phyloP scores from a whole-genome alignment of 495 filamentous ascomycete genomes.

The Penicillium bialowiezense region DNA sequence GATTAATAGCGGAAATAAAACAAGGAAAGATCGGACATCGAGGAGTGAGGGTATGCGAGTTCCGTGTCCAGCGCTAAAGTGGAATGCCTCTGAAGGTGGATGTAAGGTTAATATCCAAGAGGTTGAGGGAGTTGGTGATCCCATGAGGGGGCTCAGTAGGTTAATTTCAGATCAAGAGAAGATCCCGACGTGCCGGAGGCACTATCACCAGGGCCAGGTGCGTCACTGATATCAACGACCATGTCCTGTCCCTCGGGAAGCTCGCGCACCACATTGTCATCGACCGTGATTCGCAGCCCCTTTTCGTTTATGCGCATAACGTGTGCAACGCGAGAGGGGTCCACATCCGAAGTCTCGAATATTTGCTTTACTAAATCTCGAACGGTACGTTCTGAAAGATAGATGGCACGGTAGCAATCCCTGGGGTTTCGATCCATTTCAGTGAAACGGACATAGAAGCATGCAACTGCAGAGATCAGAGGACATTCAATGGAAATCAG shows the following conservation, averaged over 20 bases:
- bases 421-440: conserved; percentile 51
- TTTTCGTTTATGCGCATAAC: conserved; percentile 67
- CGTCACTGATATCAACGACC: conserved; percentile 58
- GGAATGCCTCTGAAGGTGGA: too few relatives aligned
- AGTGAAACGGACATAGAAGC: conserved; percentile 75
- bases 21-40: conserved; percentile 6
- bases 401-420: conserved; percentile 80
- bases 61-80: too few relatives aligned
- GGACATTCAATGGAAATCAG: background rate
- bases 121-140: too few relatives aligned
- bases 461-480: conserved; percentile 59
- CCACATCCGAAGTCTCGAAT: conserved; percentile 74
- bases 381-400: conserved; percentile 72
- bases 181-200: conserved; percentile 13
- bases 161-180: conserved; percentile 39
- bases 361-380: conserved; percentile 68
- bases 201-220: conserved; percentile 12
- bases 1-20: conserved; percentile 8
- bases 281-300: conserved; percentile 79
- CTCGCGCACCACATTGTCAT: conserved; percentile 87
- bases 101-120: too few relatives aligned
- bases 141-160: conserved; percentile 35
- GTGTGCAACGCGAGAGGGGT: conserved; percentile 64
- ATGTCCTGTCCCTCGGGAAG: conserved; percentile 91
- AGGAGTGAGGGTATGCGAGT: conserved; percentile 7